Evolutionary conservation across 177 flowering plant genomes (phyloP).

Genomic region (Vitis hybrid): DNA sequence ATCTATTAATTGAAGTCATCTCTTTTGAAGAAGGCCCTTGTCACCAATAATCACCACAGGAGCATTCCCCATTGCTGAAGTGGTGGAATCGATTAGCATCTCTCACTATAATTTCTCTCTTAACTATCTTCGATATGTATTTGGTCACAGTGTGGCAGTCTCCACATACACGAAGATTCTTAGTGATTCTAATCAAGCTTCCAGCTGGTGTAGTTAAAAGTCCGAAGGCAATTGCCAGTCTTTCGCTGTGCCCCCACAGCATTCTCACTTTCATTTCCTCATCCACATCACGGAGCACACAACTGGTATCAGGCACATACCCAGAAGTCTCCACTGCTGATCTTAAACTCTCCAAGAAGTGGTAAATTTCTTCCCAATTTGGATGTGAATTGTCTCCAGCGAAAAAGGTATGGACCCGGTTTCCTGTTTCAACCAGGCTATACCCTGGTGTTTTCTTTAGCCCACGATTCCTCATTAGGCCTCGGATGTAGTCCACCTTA

Average conservation of each 20-base stretch:
- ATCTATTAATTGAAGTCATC: too few species aligned
- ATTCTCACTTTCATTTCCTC: conserved; percentile 28
- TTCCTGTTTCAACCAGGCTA: conserved; percentile 30
- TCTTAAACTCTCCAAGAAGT: conserved; percentile 19
- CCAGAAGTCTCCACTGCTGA: conserved; percentile 27
- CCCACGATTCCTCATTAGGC: conserved; percentile 38
- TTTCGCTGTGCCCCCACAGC: conserved; percentile 38
- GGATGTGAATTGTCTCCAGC: conserved; percentile 39
- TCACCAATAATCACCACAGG: conserved; percentile 46
- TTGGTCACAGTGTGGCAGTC: conserved; percentile 37
- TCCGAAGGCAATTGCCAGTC: conserved; percentile 33
- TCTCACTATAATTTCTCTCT: conserved; percentile 37
- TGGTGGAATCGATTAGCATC: conserved; percentile 41
- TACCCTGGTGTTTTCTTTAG: conserved; percentile 37
- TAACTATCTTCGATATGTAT: conserved; percentile 29
- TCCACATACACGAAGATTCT: conserved; percentile 36
- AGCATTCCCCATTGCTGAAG: conserved; percentile 32
- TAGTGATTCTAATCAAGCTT: conserved; percentile 36
- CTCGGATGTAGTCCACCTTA: conserved; percentile 31
- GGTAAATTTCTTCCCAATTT: conserved; percentile 22
- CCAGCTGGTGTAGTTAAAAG: conserved; percentile 32
- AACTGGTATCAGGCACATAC: conserved; percentile 32
- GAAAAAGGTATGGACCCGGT: conserved; percentile 29
- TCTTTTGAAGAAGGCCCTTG: too few species aligned
- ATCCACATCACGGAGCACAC: conserved; percentile 35